Conservation (phyloP, 2,329 filamentous ascomycete genomes). For the Fusarium sp. region DNA sequence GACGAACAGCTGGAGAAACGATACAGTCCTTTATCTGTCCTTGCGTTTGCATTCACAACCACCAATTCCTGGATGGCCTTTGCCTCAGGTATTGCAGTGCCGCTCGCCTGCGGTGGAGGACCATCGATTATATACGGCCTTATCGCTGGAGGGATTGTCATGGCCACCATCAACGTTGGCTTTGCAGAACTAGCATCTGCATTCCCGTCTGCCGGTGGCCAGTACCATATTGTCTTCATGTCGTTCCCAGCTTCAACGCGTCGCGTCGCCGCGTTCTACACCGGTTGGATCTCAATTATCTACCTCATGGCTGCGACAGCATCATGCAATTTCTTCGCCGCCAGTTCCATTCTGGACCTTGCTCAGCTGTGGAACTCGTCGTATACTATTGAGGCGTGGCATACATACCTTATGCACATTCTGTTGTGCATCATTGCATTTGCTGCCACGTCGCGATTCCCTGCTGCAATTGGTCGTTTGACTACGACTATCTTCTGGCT, state of each 20-base stretch:
- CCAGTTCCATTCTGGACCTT: slow-evolving; percentile 44
- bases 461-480: slow-evolving; percentile 43
- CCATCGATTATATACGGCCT: slow-evolving; percentile 47
- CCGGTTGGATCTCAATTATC: slow-evolving; percentile 45
- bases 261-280: slow-evolving; percentile 45
- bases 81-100: slow-evolving; percentile 44
- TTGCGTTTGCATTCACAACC: slow-evolving; percentile 48
- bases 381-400: slow-evolving; percentile 43
- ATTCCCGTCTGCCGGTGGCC: slow-evolving; percentile 46
- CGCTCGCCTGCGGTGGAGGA: slow-evolving; percentile 45
- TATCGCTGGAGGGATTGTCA: slow-evolving; percentile 41
- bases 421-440: slow-evolving; percentile 45
- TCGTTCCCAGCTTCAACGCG: slow-evolving; percentile 43
- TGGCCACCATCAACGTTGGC: slow-evolving; percentile 45
- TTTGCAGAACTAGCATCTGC: slow-evolving; percentile 48
- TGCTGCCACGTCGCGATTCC: slow-evolving; percentile 36
- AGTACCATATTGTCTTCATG: slow-evolving; percentile 50
- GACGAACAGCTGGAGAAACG: slow-evolving; percentile 42
- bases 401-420: slow-evolving; percentile 46
- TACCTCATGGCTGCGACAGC: slow-evolving; percentile 47
- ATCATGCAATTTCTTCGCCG: slow-evolving; percentile 48
- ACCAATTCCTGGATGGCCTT: slow-evolving; percentile 49
- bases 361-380: slow-evolving; percentile 38
- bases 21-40: slow-evolving; percentile 46
- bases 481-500: slow-evolving; percentile 44